Evolutionary conservation across 306 rosid genomes (phyloP).

Genomic region (Acacia crassicarpa): DNA sequence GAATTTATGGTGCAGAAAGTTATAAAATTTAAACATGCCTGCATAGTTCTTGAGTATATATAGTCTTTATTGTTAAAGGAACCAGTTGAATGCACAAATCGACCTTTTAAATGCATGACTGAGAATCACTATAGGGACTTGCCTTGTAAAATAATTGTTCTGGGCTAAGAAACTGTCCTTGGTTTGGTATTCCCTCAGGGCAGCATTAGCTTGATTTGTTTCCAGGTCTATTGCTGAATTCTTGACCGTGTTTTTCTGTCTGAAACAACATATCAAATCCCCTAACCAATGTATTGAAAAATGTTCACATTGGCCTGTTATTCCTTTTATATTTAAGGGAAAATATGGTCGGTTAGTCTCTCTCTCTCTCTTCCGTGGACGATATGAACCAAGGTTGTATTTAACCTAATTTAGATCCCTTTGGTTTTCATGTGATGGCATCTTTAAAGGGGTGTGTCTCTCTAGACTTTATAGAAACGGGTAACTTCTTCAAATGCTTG

Average conservation of each 20-base stretch:
- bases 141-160: background rate
- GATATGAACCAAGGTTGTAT: constrained; percentile 3
- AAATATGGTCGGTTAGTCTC: background rate
- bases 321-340: background rate
- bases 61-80: background rate
- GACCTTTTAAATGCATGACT: background rate
- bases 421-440: background rate
- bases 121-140: background rate
- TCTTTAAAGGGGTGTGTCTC: background rate
- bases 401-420: background rate
- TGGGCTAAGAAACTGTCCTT: background rate
- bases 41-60: background rate
- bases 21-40: background rate
- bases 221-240: constrained; percentile 1
- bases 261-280: background rate
- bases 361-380: background rate
- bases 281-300: background rate
- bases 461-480: background rate
- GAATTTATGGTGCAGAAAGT: background rate
- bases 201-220: constrained; percentile 8
- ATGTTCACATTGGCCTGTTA: background rate
- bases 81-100: background rate
- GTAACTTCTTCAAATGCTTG: background rate
- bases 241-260: background rate
- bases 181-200: background rate